Conservation (phyloP, 148 eudicot species). For the Camellia granthamiana region DNA sequence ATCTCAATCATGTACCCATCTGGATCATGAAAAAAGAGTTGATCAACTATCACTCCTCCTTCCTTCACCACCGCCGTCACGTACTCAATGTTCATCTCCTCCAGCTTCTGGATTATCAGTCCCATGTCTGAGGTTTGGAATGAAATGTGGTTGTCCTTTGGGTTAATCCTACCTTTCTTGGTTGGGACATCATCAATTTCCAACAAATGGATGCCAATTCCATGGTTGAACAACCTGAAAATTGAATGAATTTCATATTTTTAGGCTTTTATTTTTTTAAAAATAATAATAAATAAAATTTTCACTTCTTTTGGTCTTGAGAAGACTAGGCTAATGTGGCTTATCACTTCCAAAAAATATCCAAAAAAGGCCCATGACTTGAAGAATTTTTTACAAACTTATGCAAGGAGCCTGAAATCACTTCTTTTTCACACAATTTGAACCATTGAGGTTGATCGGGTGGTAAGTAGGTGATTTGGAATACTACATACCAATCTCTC, state of each 20-base stretch:
- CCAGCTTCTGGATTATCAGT: constrained; percentile 30
- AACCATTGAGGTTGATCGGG: no score
- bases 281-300: no score
- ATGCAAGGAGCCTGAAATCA: no score
- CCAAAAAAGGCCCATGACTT: no score
- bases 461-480: no score
- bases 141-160: constrained; percentile 72
- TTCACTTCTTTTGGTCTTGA: neutral
- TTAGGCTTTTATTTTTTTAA: neutral
- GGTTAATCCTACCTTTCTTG: constrained; percentile 54
- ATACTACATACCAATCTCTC: no score
- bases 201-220: constrained; percentile 67
- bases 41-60: constrained; percentile 52
- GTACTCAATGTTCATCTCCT: constrained; percentile 40
- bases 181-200: constrained; percentile 29
- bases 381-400: no score
- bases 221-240: constrained; percentile 64
- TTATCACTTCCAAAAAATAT: no score
- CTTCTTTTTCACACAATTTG: no score
- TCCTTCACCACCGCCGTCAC: constrained; percentile 47
- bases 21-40: constrained; percentile 71
- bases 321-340: no score
- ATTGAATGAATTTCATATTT: neutral
- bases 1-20: constrained; percentile 77
- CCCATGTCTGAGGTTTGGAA: constrained; percentile 61